Conservation (phyloP, 2,329 filamentous ascomycete genomes). For the Corinectria fuckeliana region DNA sequence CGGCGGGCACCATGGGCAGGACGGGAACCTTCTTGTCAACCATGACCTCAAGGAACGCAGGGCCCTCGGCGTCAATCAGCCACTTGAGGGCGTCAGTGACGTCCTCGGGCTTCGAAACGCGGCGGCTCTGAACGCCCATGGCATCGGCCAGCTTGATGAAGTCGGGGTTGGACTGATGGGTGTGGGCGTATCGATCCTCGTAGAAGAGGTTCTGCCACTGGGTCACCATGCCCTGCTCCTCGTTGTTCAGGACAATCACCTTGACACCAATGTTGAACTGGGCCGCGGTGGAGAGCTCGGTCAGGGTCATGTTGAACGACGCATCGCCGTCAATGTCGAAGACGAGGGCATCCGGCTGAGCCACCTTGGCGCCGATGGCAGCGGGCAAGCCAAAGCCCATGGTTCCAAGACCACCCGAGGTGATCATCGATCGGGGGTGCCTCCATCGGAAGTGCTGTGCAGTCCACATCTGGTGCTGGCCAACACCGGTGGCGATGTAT, state of each 20-base stretch:
- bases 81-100: constrained; percentile 81
- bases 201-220: constrained; percentile 99
- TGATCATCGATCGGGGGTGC: constrained; percentile 91
- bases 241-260: constrained; percentile 92
- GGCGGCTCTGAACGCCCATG: constrained; percentile 82
- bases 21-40: constrained; percentile 93
- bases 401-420: constrained; percentile 83
- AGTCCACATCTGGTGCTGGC: constrained; percentile 98
- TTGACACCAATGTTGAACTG: constrained; percentile 98
- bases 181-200: constrained; percentile 90
- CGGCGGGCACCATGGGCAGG: constrained; percentile 95
- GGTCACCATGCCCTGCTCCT: constrained; percentile 98
- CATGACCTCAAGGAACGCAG: constrained; percentile 88
- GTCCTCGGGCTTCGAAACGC: constrained; percentile 76
- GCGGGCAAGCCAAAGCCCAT: constrained; percentile 97
- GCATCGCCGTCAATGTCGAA: constrained; percentile 97
- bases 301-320: constrained; percentile 99
- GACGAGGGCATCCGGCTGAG: constrained; percentile 77
- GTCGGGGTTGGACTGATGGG: constrained; percentile 93
- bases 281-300: constrained; percentile 88
- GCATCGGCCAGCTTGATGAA: constrained; percentile 92
- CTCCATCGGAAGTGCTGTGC: constrained; percentile 98
- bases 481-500: constrained; percentile 91
- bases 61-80: constrained; percentile 89
- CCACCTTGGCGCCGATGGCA: constrained; percentile 93